Conservation (phyloP, 768 basidiomycete species). For the Kwoniella botswanensis region DNA sequence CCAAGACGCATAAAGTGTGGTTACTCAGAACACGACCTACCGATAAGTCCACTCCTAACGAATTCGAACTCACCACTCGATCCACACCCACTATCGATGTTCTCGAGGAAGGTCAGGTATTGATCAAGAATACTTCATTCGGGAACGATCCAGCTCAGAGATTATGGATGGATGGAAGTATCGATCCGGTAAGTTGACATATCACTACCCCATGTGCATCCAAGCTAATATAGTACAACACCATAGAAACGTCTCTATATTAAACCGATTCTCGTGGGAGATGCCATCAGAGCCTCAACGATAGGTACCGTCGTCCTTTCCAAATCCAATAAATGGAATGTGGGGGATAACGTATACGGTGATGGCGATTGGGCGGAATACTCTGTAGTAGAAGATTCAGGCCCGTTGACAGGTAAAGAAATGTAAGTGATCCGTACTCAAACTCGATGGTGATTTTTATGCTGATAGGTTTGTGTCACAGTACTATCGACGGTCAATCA, state of each 20-base stretch:
- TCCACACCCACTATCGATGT: conserved; percentile 18
- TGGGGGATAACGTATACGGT: conserved; percentile 26
- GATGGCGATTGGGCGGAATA: conserved; percentile 40
- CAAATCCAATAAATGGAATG: conserved; percentile 38
- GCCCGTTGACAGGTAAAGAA: conserved; percentile 20
- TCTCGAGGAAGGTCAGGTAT: conserved; percentile 47
- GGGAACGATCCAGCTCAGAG: conserved; percentile 54
- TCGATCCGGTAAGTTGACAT: conserved; percentile 23
- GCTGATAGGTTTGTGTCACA: not conserved
- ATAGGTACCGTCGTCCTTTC: conserved; percentile 43
- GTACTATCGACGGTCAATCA: conserved; percentile 28
- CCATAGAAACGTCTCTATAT: conserved; percentile 33
- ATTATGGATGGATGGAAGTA: conserved; percentile 34
- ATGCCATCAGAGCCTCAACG: conserved; percentile 24
- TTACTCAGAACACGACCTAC: conserved; percentile 2
- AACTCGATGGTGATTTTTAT: too few relatives aligned
- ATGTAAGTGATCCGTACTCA: not conserved
- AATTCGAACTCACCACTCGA: conserved; percentile 8
- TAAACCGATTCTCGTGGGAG: conserved; percentile 30
- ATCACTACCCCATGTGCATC: not conserved
- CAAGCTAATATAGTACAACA: not conserved
- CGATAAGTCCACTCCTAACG: conserved; percentile 1
- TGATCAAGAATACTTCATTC: conserved; percentile 43
- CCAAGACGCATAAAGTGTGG: conserved; percentile 4
- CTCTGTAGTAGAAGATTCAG: conserved; percentile 31